phyloP scores from a whole-genome alignment of 345 rosid genomes.

The Combretum micranthum region DNA sequence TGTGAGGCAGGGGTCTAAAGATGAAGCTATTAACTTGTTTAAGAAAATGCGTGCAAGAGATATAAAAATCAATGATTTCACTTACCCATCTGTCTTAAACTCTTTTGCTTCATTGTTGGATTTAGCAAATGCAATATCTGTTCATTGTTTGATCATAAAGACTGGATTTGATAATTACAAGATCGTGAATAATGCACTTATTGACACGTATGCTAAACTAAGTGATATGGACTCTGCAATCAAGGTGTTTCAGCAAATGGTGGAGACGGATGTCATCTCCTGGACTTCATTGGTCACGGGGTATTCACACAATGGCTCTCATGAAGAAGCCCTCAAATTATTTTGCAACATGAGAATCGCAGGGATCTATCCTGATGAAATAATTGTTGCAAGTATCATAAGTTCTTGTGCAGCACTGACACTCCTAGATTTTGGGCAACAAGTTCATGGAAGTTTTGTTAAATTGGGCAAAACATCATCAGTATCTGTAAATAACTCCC shows the following conservation, averaged over 20 bases:
- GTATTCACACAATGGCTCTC: conserved; percentile 43
- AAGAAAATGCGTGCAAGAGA: conserved; percentile 47
- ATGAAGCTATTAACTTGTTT: conserved; percentile 61
- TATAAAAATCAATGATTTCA: conserved; percentile 58
- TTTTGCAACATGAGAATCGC: conserved; percentile 54
- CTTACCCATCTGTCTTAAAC: conserved; percentile 62
- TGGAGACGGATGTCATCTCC: conserved; percentile 64
- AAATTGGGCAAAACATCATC: conserved; percentile 56
- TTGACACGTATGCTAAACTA: conserved; percentile 86
- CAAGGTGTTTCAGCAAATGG: conserved; percentile 54
- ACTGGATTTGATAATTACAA: conserved; percentile 55
- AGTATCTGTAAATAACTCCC: conserved; percentile 64
- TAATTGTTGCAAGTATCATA: conserved; percentile 57
- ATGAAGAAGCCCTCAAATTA: conserved; percentile 58
- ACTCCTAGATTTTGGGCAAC: conserved; percentile 66
- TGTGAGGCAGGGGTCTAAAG: conserved; percentile 52
- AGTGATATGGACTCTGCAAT: conserved; percentile 45
- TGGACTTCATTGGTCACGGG: conserved; percentile 96
- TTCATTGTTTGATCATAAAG: conserved; percentile 69
- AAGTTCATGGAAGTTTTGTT: conserved; percentile 58
- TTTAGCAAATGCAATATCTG: conserved; percentile 34
- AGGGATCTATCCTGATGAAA: conserved; percentile 51
- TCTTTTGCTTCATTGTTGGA: conserved; percentile 50
- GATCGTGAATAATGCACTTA: conserved; percentile 72
- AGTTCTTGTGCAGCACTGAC: conserved; percentile 75